phyloP scores from a whole-genome alignment of 192 early-diverging fungal species.

The Podila clonocystis region DNA sequence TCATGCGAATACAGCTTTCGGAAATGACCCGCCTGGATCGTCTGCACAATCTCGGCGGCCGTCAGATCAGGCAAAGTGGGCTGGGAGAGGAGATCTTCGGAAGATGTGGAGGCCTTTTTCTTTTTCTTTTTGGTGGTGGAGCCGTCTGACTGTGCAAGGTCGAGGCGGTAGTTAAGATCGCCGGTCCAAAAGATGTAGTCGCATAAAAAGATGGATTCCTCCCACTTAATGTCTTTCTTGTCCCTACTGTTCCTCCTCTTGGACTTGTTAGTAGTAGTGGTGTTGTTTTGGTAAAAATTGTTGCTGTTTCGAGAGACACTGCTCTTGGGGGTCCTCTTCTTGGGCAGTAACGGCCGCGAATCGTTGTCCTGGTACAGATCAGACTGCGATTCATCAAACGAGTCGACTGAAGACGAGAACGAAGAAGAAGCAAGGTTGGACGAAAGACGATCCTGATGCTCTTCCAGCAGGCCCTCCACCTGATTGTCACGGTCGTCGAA shows the following conservation, averaged over 20 bases:
- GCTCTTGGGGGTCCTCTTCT: conserved; percentile 7
- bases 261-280: not conserved
- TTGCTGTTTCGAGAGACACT: not conserved
- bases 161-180: conserved; percentile 52
- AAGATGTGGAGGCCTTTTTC: conserved; percentile 14
- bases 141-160: conserved; percentile 34
- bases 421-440: not conserved
- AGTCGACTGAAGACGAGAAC: not conserved
- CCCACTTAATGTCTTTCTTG: conserved; percentile 17
- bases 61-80: conserved; percentile 35
- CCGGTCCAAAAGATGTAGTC: conserved; percentile 52
- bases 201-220: conserved; percentile 40
- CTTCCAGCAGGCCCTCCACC: conserved; percentile 24
- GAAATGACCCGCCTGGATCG: conserved; percentile 22
- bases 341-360: conserved; percentile 27
- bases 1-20: conserved; percentile 45
- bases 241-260: not conserved
- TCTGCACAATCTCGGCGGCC: conserved; percentile 32
- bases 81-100: conserved; percentile 28
- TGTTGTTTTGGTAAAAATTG: not conserved
- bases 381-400: conserved; percentile 15
- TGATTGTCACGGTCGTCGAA: conserved; percentile 33
- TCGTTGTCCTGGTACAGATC: conserved; percentile 30
- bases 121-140: conserved; percentile 20
- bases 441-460: conserved; percentile 30